A percentile compares a stretch with the other conserved stretches of the same genome.
phyloP scores from a whole-genome alignment of 1,139 yeast genomes.

The Saccharomyces hybrid region DNA sequence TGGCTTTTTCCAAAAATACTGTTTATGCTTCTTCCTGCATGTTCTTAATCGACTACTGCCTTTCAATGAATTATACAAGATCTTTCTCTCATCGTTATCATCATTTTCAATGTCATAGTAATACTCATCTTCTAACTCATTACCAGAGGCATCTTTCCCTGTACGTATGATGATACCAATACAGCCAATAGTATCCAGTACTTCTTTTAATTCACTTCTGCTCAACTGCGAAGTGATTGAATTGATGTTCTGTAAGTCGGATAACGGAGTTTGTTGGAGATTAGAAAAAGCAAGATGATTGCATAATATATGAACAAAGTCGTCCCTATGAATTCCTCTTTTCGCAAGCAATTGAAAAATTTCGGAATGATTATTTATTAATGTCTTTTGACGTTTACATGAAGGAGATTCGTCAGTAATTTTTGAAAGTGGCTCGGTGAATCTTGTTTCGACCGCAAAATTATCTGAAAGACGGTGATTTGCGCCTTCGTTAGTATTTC shows the following conservation, averaged over 20 bases:
- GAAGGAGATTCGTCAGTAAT: neutral
- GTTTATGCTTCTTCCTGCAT: slow-evolving; percentile 86
- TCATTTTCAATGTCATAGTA: slow-evolving; percentile 79
- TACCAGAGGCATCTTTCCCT: slow-evolving; percentile 92
- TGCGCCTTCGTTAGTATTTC: neutral
- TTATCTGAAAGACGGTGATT: no score
- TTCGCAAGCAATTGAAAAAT: neutral
- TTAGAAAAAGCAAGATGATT: slow-evolving; percentile 85
- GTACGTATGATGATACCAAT: slow-evolving; percentile 73
- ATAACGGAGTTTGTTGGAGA: slow-evolving; percentile 70
- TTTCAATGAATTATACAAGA: slow-evolving; percentile 60
- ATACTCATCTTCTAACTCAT: slow-evolving; percentile 80
- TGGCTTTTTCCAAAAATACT: slow-evolving; percentile 73
- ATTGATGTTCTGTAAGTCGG: slow-evolving; percentile 52
- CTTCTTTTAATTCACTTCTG: slow-evolving; percentile 39
- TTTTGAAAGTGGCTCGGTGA: neutral
- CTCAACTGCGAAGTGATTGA: slow-evolving; percentile 38
- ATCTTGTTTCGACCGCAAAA: no score
- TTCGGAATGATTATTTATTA: neutral
- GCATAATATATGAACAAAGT: slow-evolving; percentile 52
- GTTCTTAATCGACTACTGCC: slow-evolving; percentile 70
- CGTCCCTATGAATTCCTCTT: slow-evolving; percentile 17
- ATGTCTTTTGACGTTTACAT: neutral
- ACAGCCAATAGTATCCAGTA: slow-evolving; percentile 34
- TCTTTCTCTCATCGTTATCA: slow-evolving; percentile 53